phyloP scores from a whole-genome alignment of 192 early-diverging fungal genomes.

The Pilaira anomala region DNA sequence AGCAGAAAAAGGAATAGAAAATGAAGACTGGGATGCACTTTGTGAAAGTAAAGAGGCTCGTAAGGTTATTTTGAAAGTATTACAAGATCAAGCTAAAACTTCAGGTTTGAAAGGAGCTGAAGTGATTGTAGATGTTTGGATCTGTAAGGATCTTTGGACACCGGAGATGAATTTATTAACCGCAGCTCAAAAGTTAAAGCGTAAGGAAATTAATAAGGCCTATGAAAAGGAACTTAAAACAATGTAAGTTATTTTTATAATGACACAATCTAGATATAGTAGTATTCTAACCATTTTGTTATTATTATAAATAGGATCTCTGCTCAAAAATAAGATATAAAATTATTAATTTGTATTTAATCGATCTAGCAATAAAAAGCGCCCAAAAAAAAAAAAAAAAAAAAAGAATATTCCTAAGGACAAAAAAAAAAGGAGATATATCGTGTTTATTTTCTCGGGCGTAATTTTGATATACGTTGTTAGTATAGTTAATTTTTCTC shows the following conservation, averaged over 20 bases:
- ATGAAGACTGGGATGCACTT: constrained; percentile 46
- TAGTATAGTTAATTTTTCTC: no score
- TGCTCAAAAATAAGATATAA: no score
- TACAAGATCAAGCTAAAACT: constrained; percentile 53
- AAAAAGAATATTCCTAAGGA: no score
- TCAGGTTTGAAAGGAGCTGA: constrained; percentile 75
- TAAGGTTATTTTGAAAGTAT: constrained; percentile 43
- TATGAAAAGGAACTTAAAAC: constrained; percentile 58
- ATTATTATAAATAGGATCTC: no score
- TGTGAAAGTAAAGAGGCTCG: constrained; percentile 54
- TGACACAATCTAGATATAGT: no score
- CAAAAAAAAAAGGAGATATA: no score
- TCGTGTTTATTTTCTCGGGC: no score
- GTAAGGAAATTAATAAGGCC: constrained; percentile 64
- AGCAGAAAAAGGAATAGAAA: constrained; percentile 41
- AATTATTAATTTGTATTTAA: no score
- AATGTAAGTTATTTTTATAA: constrained; percentile 36
- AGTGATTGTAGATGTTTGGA: constrained; percentile 60
- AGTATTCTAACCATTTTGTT: no score
- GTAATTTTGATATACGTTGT: no score
- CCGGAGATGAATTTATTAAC: constrained; percentile 79
- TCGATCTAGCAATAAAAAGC: no score
- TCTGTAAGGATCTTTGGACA: constrained; percentile 86
- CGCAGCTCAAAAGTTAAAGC: constrained; percentile 90
- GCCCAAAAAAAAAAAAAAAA: no score